Evolutionary conservation across 2,329 filamentous ascomycete species (phyloP), one percentile per base, ranked within the genome.

Genomic region (Pseudogymnoascus sp.): DNA sequence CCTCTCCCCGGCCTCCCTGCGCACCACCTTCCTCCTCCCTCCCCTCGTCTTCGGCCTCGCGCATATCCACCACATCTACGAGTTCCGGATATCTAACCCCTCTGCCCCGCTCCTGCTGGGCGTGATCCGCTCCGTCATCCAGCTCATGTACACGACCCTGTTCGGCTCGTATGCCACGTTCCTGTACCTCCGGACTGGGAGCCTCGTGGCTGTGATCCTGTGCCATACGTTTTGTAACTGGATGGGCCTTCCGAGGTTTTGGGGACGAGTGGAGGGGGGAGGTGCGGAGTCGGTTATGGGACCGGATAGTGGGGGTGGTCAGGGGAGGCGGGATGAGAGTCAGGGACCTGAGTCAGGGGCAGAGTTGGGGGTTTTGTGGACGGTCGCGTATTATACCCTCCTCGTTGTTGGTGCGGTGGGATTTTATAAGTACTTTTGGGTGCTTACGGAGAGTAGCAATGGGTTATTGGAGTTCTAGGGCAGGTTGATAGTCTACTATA

Each of bases 131-230:
- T 91, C 91, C 1, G 68, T 92, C 10, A 82, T 97, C 68, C 95
- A 97, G 74, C 88, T 99, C 70, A 80, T 83, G 3, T 99, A 96
- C 76, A 99, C 95, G 0, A 93, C 91, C 6, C 76, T 97, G 4
- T 99, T 99, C 71, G 95, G 95, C 66, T 92, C 91, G 76, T 96
- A 95, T 76, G 93, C 90, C 4, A 92, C 91, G 0, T 99, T 97
- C 70, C 71, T 97, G 19, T 96, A 89, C 71, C 73, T 99, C 19
- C 87, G 93, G 36, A 96, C 92, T 0, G 92, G 91, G 3, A 96
- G 89, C 59, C 77, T 97, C 40, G 81, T 87, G 42, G 87, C 89
- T 11, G 88, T 88, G 33, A 87, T 93, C 62, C 72, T 87, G 19
- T 87, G 90, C 4, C 95, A 99, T 72, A 83, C 85, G 9, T 95